Base-by-base conservation (phyloP, 1,139 yeast genomes). In the Pichia sorboxylosa region DNA sequence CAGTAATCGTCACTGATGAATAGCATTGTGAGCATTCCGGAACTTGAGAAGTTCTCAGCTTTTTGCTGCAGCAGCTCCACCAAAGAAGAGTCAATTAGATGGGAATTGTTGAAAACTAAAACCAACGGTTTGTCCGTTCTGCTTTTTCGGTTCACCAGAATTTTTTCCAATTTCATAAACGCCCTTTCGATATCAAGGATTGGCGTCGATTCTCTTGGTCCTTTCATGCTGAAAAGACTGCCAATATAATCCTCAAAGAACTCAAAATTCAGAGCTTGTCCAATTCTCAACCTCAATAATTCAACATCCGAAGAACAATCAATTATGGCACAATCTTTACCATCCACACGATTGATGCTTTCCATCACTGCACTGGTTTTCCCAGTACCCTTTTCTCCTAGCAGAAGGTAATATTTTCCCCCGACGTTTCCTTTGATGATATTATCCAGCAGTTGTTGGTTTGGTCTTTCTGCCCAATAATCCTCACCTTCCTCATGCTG, bases 271-370 rank as follows among this genome's bases (percentile, higher is more conserved):
- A 82, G 59, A 0, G 93, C 90, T 41, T 71, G 68, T 3, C 94
- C 94, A 7, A 82, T 59, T 31, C 94, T 58, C 16, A 82, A 69
- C 40, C 94, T 62, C 50, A 82, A 78, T 33, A 82, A 75, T 51
- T 82, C 94, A 0, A 92, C 85, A 49, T 82, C 94, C 0, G 90
- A 80, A 47, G 81, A 92, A 2, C 93, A 92, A 51, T 82, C 93
- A 44, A 82, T 61, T 38, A 78, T 66, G 1, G 84, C 71, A 31
- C 84, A 83, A 46, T 77, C 73, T 36, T 57, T 57, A 1, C 90
- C 85, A 28, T 67, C 59, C 2, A 73, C 71, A 42, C 73, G 68
- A 40, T 73, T 68, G 65, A 82, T 73, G 4, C 87, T 70, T 45
- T 79, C 85, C 44, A 76, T 54, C 19, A 80, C 60, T 55, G 81